Conservation (phyloP, 331 rosid species). For the Erythrophleum ivorense region DNA sequence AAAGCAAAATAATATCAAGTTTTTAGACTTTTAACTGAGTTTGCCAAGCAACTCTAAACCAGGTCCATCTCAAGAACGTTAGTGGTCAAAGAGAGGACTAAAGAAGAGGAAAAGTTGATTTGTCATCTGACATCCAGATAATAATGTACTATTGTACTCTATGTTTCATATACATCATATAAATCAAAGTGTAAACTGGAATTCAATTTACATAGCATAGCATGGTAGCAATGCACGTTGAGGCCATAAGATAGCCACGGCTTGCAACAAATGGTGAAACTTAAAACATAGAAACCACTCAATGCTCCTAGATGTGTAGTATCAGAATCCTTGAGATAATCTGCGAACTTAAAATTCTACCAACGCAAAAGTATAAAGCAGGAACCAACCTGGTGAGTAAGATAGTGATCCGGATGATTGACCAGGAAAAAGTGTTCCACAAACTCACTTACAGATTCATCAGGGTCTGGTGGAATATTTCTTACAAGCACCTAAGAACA, state of each 20-base stretch:
- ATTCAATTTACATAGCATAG: neutral
- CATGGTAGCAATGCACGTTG: neutral
- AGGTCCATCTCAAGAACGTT: neutral
- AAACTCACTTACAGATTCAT: slow-evolving; percentile 86
- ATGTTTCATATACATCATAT: neutral
- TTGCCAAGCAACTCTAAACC: neutral
- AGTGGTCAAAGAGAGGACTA: neutral
- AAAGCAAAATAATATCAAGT: neutral
- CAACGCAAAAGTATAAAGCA: slow-evolving; percentile 12
- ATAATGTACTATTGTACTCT: slow-evolving; percentile 2
- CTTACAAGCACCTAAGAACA: slow-evolving; percentile 71
- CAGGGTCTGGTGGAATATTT: slow-evolving; percentile 78
- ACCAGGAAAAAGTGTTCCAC: slow-evolving; percentile 89
- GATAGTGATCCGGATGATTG: slow-evolving; percentile 86
- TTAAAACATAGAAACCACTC: neutral
- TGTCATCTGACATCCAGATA: neutral
- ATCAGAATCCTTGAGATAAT: slow-evolving; percentile 27
- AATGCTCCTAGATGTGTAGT: slow-evolving; percentile 13
- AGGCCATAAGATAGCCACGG: slow-evolving; percentile 17
- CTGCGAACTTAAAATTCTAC: neutral
- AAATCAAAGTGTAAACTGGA: slow-evolving; percentile 12
- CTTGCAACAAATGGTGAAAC: slow-evolving; percentile 11
- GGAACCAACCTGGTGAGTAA: slow-evolving; percentile 77
- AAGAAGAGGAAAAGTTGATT: neutral
- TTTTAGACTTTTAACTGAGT: neutral